Evolutionary conservation across 306 rosid species (phyloP).

Genomic region (Luffa aegyptiaca): DNA sequence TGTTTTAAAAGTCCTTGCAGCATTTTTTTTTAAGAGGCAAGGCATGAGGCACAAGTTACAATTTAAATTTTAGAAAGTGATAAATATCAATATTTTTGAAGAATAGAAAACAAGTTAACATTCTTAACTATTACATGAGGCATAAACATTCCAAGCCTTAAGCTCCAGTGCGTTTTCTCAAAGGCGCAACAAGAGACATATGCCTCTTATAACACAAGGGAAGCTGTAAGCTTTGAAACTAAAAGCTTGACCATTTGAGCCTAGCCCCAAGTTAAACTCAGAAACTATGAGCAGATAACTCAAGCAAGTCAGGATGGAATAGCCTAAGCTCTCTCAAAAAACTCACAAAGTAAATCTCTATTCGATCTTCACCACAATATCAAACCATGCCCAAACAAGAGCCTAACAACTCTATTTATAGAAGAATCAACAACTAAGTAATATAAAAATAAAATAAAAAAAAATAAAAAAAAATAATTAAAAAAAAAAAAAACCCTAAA

Average conservation of each 20-base stretch:
- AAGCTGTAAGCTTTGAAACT: not conserved
- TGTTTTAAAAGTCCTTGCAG: not conserved
- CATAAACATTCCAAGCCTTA: not conserved
- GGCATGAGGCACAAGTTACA: not conserved
- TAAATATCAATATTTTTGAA: no score
- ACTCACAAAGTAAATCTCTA: not conserved
- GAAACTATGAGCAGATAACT: not conserved
- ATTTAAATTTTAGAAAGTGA: not conserved
- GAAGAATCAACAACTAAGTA: not conserved
- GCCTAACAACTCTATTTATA: not conserved
- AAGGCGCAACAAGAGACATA: not conserved
- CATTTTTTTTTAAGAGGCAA: not conserved
- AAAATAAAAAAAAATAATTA: no score
- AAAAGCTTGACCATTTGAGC: not conserved
- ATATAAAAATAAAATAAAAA: no score
- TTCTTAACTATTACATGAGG: not conserved
- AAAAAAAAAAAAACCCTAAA: no score
- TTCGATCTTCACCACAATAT: not conserved
- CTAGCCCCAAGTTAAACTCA: no score
- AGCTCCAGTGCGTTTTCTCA: not conserved
- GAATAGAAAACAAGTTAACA: no score
- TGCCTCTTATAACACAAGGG: not conserved
- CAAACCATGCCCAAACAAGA: not conserved
- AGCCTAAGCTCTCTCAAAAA: not conserved
- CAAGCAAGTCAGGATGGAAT: not conserved